These are phyloP conservation scores for Serpula lacrymans DNA, from an alignment of 768 basidiomycete species.

Conservation along the genomic window DNA sequence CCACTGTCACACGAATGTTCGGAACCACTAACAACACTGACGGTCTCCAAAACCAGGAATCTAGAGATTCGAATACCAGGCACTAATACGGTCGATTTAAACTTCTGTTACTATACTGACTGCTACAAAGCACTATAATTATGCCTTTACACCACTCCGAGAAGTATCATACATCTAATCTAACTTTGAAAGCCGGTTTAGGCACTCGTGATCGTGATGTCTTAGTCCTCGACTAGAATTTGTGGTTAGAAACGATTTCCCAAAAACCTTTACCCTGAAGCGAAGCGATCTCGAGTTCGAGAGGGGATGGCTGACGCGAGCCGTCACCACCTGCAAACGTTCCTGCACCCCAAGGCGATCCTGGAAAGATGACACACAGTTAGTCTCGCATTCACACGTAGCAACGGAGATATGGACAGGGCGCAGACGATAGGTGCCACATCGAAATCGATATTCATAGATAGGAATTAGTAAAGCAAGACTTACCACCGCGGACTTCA, in stretches of 20 bases:
- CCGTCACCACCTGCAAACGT: conserved; percentile 50
- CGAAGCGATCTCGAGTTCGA: conserved; percentile 50
- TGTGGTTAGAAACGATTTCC: conserved; percentile 39
- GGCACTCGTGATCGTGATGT: no score
- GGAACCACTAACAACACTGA: no score
- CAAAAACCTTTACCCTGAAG: conserved; percentile 56
- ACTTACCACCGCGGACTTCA: conserved; percentile 59
- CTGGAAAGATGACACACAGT: conserved; percentile 27
- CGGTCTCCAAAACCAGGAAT: no score
- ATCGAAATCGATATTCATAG: not conserved
- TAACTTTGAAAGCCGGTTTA: not conserved
- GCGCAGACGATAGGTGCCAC: no score
- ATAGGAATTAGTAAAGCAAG: not conserved
- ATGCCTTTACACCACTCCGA: no score
- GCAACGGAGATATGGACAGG: conserved; percentile 1
- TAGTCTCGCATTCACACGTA: conserved; percentile 9
- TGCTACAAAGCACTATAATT: no score
- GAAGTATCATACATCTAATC: not conserved
- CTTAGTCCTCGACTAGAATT: conserved; percentile 14
- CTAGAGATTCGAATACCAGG: no score
- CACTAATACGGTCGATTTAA: no score
- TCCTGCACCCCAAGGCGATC: conserved; percentile 77
- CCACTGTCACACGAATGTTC: no score
- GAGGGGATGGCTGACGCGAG: conserved; percentile 41
- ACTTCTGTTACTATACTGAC: no score